Percentiles rank a stretch among this genome's conserved stretches.
Evolutionary conservation across 2,329 filamentous ascomycete species (phyloP).

Genomic region (Metarhizium robertsii): DNA sequence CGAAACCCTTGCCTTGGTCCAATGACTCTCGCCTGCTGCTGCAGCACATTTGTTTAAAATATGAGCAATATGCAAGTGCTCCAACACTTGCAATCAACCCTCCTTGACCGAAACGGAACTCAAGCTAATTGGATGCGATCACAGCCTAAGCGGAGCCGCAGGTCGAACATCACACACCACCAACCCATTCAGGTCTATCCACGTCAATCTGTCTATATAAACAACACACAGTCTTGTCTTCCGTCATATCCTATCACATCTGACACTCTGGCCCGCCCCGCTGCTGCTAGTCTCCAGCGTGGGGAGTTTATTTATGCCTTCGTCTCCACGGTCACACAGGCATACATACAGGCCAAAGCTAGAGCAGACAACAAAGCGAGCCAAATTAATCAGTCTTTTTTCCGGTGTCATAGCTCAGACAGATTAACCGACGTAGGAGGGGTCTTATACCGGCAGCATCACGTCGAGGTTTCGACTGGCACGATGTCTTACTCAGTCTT

Average conservation of each 20-base stretch:
- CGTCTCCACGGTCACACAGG: not conserved
- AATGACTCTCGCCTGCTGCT: not conserved
- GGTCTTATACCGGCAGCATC: not conserved
- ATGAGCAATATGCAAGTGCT: not conserved
- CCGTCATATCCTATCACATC: not conserved
- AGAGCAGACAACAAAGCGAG: not conserved
- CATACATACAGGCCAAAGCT: not conserved
- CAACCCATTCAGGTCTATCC: not conserved
- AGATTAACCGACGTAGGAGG: not conserved
- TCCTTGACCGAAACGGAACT: not conserved
- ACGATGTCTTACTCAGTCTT: not conserved
- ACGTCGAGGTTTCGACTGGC: not conserved
- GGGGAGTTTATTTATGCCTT: not conserved
- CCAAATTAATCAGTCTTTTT: not conserved
- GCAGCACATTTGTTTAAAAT: not conserved
- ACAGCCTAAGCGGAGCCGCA: not conserved
- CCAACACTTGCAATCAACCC: not conserved
- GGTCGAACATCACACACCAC: not conserved
- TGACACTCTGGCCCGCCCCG: not conserved
- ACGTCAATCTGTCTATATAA: not conserved
- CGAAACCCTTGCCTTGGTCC: not conserved
- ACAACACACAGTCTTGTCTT: not conserved
- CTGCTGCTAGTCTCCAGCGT: not conserved
- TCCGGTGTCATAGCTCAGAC: not conserved
- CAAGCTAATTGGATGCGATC: not conserved